Conservation (phyloP, 768 basidiomycete species). For the Lentinula aciculospora region DNA sequence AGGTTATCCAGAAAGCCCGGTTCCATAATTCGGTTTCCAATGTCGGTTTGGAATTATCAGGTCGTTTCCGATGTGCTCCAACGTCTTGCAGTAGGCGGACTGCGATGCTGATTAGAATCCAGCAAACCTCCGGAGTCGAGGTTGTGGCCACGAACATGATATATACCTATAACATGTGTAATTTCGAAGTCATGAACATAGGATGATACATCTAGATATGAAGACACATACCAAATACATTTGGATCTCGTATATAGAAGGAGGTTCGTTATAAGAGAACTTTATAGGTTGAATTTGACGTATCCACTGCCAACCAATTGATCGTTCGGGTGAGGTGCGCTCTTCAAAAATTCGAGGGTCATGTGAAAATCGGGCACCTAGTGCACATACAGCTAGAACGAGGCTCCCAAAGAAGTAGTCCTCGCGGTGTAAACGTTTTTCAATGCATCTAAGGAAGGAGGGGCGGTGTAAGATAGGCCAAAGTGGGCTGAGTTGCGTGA, state of each 20-base stretch:
- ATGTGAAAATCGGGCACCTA: conserved; percentile 33
- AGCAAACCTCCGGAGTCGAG: conserved; percentile 31
- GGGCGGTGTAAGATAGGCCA: conserved; percentile 47
- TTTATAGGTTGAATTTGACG: conserved; percentile 45
- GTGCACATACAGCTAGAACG: conserved; percentile 48
- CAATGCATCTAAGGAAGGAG: conserved; percentile 35
- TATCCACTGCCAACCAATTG: conserved; percentile 25
- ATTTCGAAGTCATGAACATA: neutral
- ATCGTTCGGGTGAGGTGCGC: neutral
- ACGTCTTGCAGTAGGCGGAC: conserved; percentile 47
- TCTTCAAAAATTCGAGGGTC: conserved; percentile 32
- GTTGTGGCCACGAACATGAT: conserved; percentile 27
- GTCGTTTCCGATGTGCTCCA: conserved; percentile 15
- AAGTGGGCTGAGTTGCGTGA: conserved; percentile 30
- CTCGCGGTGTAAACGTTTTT: conserved; percentile 27
- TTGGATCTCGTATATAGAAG: conserved; percentile 53
- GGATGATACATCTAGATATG: neutral
- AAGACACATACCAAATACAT: conserved; percentile 30
- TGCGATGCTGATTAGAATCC: conserved; percentile 41
- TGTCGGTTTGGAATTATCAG: conserved; percentile 14
- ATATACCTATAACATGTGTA: conserved; percentile 20
- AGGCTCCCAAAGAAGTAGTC: conserved; percentile 33
- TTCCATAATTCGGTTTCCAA: conserved; percentile 60
- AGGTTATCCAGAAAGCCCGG: conserved; percentile 40
- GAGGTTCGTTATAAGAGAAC: conserved; percentile 39